Evolutionary conservation across 169 alveolate genomes (phyloP), one percentile per base, ranked within the genome.

Genomic region (Plasmodium sp.): DNA sequence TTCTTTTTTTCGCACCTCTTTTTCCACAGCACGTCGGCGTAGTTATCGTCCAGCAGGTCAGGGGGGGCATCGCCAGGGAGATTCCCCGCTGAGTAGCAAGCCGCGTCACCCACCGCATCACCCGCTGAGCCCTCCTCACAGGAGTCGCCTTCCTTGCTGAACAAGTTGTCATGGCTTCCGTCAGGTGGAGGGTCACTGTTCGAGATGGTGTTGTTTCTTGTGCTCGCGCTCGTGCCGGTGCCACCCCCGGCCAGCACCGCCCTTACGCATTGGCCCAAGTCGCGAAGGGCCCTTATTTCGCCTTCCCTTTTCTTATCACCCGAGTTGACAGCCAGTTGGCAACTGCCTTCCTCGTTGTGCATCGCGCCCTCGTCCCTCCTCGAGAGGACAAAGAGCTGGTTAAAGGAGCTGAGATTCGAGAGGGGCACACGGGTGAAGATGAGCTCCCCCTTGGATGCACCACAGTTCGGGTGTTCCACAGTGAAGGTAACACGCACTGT

Each of bases 11-110:
- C 75, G 82, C 94, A 88, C 48, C 94, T 39, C 62, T 88, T 88
- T 88, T 88, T 88, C 94, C 94, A 88, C 73, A 88, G 72, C n/a
- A 58, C 72, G 34, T 88, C 94, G 31, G 86, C 27, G 73, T 51
- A 88, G 80, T 86, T 86, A 31, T 74, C 85, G 27, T 56, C 45
- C 72, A 27, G 14, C 56, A 48, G 27, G 18, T 88, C 75, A 39
- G 58, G 62, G 45, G 39, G 0, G 43, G 9, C 45, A 12, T 43
- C 36, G 14, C 62, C 73, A 12, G 34, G 51, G 9, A 45, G 18
- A 14, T 72, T 31, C 18, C 14, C 34, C 9, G 27, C 81, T 48
- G 67, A 72, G 45, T 62, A 62, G 62, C 7, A 62, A 0, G 48
- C 7, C 14, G 58, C 12, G 16, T 56, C 56, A 82, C 34, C 56